Conservation (phyloP, 306 rosid genomes). For the Abrus pulchellus region DNA sequence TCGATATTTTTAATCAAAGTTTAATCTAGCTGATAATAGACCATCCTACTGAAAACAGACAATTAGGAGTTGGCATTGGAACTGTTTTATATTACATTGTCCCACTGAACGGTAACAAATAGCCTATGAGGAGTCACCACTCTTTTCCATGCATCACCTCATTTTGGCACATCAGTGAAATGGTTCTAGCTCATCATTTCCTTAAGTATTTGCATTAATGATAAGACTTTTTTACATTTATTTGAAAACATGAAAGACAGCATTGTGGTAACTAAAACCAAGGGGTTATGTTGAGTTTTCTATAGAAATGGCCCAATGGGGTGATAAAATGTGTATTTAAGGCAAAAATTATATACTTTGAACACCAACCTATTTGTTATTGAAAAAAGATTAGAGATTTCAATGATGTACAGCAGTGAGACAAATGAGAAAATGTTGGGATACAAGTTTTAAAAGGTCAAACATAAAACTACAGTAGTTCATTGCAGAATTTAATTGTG, state of each 20-base stretch:
- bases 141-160: conserved; percentile 9
- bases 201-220: background rate
- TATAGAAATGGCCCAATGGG: background rate
- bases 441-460: conserved; percentile 35
- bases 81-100: conserved; percentile 23
- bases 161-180: conserved; percentile 20
- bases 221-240: conserved; percentile 34
- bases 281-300: conserved; percentile 18
- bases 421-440: conserved; percentile 11
- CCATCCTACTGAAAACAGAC: conserved; percentile 22
- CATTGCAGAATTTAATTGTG: conserved; percentile 5
- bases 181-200: background rate
- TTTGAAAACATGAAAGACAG: conserved; percentile 23
- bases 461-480: conserved; percentile 17
- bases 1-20: conserved; percentile 16
- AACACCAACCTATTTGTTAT: conserved; percentile 33
- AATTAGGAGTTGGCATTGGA: conserved; percentile 11
- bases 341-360: conserved; percentile 4
- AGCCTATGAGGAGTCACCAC: conserved; percentile 15
- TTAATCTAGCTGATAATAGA: background rate
- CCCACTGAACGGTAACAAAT: background rate
- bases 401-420: conserved; percentile 9
- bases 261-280: conserved; percentile 14
- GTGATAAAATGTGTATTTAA: conserved; percentile 15
- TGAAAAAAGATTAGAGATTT: conserved; percentile 23